Evolutionary conservation across 1,284 basidiomycete species (phyloP), one percentile per base, ranked within the genome.

Genomic region (Malassezia vespertilionis): DNA sequence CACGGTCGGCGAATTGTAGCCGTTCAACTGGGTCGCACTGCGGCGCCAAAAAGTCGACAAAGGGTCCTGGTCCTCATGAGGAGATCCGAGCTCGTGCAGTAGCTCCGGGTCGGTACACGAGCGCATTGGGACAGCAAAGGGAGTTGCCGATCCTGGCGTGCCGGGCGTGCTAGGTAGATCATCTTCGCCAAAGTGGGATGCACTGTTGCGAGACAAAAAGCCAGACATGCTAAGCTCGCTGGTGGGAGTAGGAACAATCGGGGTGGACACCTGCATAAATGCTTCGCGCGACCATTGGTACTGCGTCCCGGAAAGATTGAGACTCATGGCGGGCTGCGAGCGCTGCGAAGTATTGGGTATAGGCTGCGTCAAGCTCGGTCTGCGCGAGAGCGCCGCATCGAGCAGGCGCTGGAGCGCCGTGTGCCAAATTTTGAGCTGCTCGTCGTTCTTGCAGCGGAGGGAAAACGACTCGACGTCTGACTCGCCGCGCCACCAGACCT

Each of bases 401-500:
- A 95, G 88, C 22, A 95, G 77, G 47, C 84, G 82, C 70, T 82
- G 86, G 58, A 97, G 83, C 53, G 83, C 81, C 15, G 79, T 77
- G 64, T 91, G 84, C 91, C 93, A 99, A 62, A 86, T 83, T 46
- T 80, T 80, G 65, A 95, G 79, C 67, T 90, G 86, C 64, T 96
- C 91, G 68, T 96, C 88, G 20, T 82, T 82, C 44, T 86, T 80
- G 72, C 91, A 95, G 44, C 86, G 83, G 51, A 99, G 79, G 34
- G 87, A 86, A 72, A 99, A 96, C 61, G 81, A 90, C 69, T 97
- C 93, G 36, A 73, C 65, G 57, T 87, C 85, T 57, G 86, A 83
- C 64, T 93, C 89, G 8, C 87, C 87, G 63, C 84, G 81, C 89
- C 89, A 93, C 79, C 82, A 89, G 2, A 93, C 84, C 37, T 86